Percentiles rank a stretch among this genome's conserved stretches.
phyloP scores from a whole-genome alignment of 148 eudicot species.

The Amaranthus cruentus region DNA sequence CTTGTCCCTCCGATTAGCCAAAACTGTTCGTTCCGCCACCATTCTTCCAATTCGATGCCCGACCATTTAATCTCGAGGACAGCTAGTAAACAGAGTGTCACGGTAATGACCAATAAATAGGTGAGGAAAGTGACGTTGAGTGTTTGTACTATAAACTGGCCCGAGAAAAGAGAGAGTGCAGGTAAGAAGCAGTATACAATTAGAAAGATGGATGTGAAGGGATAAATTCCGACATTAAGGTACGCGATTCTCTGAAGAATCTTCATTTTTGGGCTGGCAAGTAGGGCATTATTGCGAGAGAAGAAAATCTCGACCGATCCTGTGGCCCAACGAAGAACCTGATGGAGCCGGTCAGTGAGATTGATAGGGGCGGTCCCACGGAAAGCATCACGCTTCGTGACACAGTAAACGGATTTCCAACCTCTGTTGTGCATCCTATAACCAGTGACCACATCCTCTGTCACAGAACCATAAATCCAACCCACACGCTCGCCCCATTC shows the following conservation, averaged over 20 bases:
- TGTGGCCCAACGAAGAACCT: slow-evolving; percentile 93
- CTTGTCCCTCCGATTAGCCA: slow-evolving; percentile 96
- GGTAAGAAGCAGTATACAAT: slow-evolving; percentile 90
- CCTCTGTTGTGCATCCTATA: slow-evolving; percentile 94
- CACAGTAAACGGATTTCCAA: slow-evolving; percentile 84
- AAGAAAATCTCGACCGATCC: slow-evolving; percentile 92
- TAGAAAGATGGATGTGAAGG: slow-evolving; percentile 80
- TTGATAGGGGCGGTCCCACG: slow-evolving; percentile 94
- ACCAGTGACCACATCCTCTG: slow-evolving; percentile 94
- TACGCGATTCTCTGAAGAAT: slow-evolving; percentile 75
- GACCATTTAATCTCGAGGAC: slow-evolving; percentile 90
- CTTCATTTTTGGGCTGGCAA: slow-evolving; percentile 85
- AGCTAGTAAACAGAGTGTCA: slow-evolving; percentile 66
- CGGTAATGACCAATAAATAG: slow-evolving; percentile 60
- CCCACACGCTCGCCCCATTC: slow-evolving; percentile 93
- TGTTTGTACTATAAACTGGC: slow-evolving; percentile 84
- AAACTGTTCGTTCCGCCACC: slow-evolving; percentile 97
- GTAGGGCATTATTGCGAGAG: slow-evolving; percentile 82
- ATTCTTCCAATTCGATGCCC: slow-evolving; percentile 70
- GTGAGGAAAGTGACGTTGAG: slow-evolving; percentile 73
- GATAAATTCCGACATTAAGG: slow-evolving; percentile 89
- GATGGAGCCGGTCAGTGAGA: slow-evolving; percentile 89
- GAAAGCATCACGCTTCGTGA: slow-evolving; percentile 81
- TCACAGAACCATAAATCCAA: slow-evolving; percentile 93
- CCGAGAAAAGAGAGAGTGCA: slow-evolving; percentile 88